Percentiles rank a stretch among this genome's conserved stretches.
phyloP scores from a whole-genome alignment of 306 rosid genomes.

The Sicyos edulis region DNA sequence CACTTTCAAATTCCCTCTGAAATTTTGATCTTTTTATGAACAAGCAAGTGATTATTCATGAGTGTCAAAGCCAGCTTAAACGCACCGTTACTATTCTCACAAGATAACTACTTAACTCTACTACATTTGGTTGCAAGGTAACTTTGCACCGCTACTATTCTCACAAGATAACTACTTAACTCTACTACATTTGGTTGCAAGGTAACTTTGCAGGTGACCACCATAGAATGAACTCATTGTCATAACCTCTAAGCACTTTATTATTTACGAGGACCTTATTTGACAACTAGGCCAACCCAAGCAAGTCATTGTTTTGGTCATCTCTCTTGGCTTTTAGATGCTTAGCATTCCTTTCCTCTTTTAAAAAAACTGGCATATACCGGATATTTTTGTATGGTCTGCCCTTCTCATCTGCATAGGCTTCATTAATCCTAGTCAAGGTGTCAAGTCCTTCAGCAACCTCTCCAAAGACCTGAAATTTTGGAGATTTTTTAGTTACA shows the following conservation, averaged over 20 bases:
- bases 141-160: too few species aligned
- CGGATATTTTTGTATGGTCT: conserved; percentile 85
- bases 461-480: conserved; percentile 80
- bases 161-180: too few species aligned
- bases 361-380: conserved; percentile 30
- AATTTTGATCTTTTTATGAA: neutral
- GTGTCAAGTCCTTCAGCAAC: conserved; percentile 90
- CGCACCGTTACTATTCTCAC: too few species aligned
- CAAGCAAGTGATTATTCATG: neutral
- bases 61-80: too few species aligned
- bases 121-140: too few species aligned
- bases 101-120: too few species aligned
- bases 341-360: neutral
- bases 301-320: neutral
- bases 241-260: too few species aligned
- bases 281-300: too few species aligned
- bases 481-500: neutral
- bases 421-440: conserved; percentile 85
- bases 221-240: too few species aligned
- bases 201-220: too few species aligned
- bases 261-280: too few species aligned
- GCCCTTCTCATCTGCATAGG: conserved; percentile 76
- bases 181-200: too few species aligned
- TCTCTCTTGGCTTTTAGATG: neutral
- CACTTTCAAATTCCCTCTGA: neutral